Evolutionary conservation across 495 filamentous ascomycete genomes (phyloP).

Genomic region (Cryomyces minteri): DNA sequence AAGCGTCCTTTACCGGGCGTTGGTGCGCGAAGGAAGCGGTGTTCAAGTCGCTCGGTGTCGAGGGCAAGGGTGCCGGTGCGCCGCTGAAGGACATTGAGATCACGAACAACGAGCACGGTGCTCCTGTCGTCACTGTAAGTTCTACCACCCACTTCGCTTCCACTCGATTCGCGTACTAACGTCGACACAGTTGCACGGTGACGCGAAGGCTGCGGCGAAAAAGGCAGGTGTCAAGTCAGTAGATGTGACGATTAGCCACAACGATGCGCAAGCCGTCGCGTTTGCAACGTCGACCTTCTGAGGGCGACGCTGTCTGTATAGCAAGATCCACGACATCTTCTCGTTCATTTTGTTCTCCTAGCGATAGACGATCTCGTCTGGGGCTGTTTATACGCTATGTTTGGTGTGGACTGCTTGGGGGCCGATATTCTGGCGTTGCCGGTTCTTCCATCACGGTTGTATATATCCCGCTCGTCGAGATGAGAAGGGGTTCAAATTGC

Average conservation of each 20-base stretch:
- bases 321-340: too few species aligned
- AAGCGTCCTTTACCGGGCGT: slow-evolving; percentile 74
- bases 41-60: slow-evolving; percentile 91
- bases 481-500: too few species aligned
- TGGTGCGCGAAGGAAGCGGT: slow-evolving; percentile 98
- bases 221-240: slow-evolving; percentile 71
- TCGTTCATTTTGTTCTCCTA: too few species aligned
- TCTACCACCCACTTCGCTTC: slow-evolving; percentile 3
- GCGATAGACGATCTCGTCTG: too few species aligned
- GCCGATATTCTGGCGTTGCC: too few species aligned
- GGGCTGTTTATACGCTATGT: too few species aligned
- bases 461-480: too few species aligned
- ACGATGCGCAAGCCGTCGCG: slow-evolving; percentile 77
- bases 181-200: slow-evolving; percentile 53
- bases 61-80: slow-evolving; percentile 72
- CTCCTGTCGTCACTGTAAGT: slow-evolving; percentile 70
- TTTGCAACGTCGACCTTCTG: slow-evolving; percentile 32
- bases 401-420: too few species aligned
- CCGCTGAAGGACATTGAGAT: slow-evolving; percentile 93
- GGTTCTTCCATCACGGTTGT: too few species aligned
- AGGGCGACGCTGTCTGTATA: too few species aligned
- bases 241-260: slow-evolving; percentile 87
- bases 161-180: slow-evolving; percentile 1
- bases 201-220: slow-evolving; percentile 61
- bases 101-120: slow-evolving; percentile 55